Evolutionary conservation across 1,284 basidiomycete genomes (phyloP).

Genomic region (Baeospora myosura): DNA sequence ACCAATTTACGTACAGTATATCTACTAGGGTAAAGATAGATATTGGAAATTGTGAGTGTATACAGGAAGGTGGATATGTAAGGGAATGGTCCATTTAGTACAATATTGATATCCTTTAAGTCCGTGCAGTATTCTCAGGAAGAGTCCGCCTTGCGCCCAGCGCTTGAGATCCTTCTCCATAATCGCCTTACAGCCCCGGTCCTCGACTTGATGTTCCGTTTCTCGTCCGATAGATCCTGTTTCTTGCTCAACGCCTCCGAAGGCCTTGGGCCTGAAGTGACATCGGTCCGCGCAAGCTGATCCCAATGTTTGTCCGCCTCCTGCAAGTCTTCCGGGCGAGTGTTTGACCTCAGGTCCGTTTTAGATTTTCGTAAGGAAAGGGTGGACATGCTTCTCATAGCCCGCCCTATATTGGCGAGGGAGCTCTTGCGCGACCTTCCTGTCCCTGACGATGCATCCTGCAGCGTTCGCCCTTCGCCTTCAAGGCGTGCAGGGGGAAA

Average conservation of each 20-base stretch:
- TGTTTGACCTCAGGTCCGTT: too few species aligned
- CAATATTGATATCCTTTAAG: background rate
- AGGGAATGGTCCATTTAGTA: background rate
- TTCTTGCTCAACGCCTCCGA: background rate
- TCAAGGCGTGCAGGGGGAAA: too few species aligned
- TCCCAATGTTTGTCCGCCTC: too few species aligned
- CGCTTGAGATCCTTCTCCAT: slow-evolving; percentile 2
- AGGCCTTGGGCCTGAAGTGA: background rate
- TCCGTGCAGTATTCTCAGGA: background rate
- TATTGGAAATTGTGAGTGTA: background rate
- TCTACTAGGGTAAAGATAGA: background rate
- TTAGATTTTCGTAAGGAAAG: too few species aligned
- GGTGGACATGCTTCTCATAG: too few species aligned
- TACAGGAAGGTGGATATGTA: background rate
- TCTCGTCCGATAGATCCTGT: background rate
- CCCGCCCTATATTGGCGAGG: too few species aligned
- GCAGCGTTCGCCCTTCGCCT: too few species aligned
- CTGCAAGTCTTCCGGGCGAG: background rate
- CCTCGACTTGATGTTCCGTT: background rate
- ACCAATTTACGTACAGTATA: background rate
- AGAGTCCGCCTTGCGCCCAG: background rate
- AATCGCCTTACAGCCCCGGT: background rate
- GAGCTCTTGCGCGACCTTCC: too few species aligned
- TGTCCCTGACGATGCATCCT: too few species aligned
- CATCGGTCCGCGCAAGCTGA: background rate